Evolutionary conservation across 208 protist species (phyloP).

Genomic region (Acanthamoeba triangularis): DNA sequence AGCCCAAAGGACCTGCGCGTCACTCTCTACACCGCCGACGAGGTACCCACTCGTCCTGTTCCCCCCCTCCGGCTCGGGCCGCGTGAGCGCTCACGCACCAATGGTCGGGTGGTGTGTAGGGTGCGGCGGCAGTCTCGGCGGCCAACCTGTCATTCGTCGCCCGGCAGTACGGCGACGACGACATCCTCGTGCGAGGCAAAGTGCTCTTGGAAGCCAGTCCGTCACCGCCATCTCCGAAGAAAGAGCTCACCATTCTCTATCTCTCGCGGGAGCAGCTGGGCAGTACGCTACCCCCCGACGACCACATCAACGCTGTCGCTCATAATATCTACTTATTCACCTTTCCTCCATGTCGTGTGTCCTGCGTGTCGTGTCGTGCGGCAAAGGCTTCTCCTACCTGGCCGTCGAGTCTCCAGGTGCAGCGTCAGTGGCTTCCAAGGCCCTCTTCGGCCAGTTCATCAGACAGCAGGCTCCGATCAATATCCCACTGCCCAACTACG

Average conservation of each 20-base stretch:
- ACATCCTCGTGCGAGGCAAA: not conserved
- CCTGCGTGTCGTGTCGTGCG: not conserved
- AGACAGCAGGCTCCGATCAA: not conserved
- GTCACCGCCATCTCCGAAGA: not conserved
- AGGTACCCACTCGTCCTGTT: not conserved
- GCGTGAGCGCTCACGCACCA: too few species aligned
- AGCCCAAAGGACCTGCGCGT: not conserved
- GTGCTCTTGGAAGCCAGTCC: not conserved
- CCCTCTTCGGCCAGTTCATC: not conserved
- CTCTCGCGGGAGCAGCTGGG: not conserved
- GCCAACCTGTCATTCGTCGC: slow-evolving; percentile 17
- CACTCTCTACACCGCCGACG: not conserved
- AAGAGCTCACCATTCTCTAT: not conserved
- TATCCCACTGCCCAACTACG: not conserved
- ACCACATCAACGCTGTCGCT: too few species aligned
- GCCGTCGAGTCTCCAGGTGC: not conserved
- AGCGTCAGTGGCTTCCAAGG: not conserved
- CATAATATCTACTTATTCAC: not conserved
- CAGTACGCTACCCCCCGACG: not conserved
- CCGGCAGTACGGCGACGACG: slow-evolving; percentile 18
- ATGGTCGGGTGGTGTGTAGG: not conserved
- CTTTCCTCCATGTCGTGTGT: not conserved
- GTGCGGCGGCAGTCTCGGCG: not conserved
- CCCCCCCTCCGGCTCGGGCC: too few species aligned
- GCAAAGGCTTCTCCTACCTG: not conserved